Base-by-base conservation (phyloP, 306 rosid genomes). In the Prunus fruticosa region DNA sequence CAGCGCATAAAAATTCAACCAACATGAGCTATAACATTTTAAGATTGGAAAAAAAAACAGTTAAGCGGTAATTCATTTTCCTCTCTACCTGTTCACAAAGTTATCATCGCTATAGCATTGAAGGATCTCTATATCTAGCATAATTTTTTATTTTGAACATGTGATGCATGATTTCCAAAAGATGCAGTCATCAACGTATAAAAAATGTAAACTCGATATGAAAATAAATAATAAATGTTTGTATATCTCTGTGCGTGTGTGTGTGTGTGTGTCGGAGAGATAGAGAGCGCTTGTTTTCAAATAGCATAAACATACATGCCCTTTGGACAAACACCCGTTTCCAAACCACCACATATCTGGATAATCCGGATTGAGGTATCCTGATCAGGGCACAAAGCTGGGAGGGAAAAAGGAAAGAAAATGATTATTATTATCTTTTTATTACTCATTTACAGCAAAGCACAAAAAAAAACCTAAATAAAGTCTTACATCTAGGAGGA, bases 401-500 rank as follows among this genome's bases (percentile, higher is more conserved):
- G 62, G 69, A 15, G 54, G 70, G 53, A 38, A 49, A 82, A 62
- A 11, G 43, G 78, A 72, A 77, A 75, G n/a, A 18, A 45, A 5
- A 34, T 34, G 4, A 34, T 5, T 34, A 34, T 8, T 13, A 32
- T 45, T 11, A 74, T 79, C 53, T 51, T 74, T 52, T 63, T 66
- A 54, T 38, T 25, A 11, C 41, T 34, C 12, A 19, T 45, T 51
- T 71, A 30, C 27, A 18, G 69, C 14, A 79, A 74, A 80, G 56
- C 60, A 69, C 60, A 71, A 6, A 16, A 49, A 49, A 50, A 77
- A 28, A 25, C 52, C 43, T 19, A 32, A 57, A 67, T 53, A 41
- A 63, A 50, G 16, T 80, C 96, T 90, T 83, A 95, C 99, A 83
- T 87, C 89, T 81, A 77, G 97, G 97, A 84, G 97, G 97, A 81